Evolutionary conservation across 257 asterid species (phyloP).

Genomic region (Linderniella brevidens): DNA sequence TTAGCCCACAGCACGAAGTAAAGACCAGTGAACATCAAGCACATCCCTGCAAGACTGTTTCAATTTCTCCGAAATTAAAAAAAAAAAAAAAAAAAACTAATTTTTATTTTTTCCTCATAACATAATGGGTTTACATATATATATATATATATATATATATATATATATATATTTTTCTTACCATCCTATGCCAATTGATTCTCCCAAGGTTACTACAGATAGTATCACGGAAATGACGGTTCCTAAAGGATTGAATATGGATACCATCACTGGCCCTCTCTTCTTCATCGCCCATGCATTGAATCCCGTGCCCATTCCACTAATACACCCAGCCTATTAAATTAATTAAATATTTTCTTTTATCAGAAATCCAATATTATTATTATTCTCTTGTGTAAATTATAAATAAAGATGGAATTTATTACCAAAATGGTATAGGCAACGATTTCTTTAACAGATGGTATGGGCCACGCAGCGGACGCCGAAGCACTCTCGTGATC

Average conservation of each 20-base stretch:
- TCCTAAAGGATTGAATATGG: constrained; percentile 76
- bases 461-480: constrained; percentile 40
- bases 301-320: constrained; percentile 64
- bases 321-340: constrained; percentile 51
- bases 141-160: background rate
- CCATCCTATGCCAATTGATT: constrained; percentile 53
- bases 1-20: constrained; percentile 86
- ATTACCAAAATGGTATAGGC: constrained; percentile 56
- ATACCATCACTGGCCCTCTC: constrained; percentile 80
- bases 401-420: no score
- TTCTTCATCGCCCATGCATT: constrained; percentile 89
- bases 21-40: constrained; percentile 69
- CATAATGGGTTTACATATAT: background rate
- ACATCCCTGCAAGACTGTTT: constrained; percentile 69
- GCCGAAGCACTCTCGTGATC: constrained; percentile 22
- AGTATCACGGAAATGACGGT: constrained; percentile 53
- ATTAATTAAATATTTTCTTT: background rate
- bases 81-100: background rate
- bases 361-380: no score
- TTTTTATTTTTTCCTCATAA: background rate
- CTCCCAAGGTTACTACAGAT: constrained; percentile 36
- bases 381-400: no score
- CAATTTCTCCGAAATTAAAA: no score
- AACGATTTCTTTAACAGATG: constrained; percentile 26
- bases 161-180: constrained; percentile 1